A percentile compares a stretch with the other conserved stretches of the same genome.
Conservation (phyloP, 805 yeast genomes). For the Hyphopichia homilentoma region DNA sequence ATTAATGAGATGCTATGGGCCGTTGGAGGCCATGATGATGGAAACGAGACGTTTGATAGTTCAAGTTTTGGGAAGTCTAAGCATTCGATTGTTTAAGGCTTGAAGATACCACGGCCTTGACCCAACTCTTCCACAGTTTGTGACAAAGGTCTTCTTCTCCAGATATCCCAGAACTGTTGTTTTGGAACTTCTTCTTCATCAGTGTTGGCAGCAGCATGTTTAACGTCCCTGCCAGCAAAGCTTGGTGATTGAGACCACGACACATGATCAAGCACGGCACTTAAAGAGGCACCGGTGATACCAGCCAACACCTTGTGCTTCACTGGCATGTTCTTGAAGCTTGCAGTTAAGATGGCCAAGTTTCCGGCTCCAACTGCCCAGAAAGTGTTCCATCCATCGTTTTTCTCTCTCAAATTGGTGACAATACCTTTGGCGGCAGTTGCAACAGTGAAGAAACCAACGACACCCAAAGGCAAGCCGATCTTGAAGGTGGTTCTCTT, state of each 20-base stretch:
- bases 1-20: too few species aligned
- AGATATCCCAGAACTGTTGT: slow-evolving; percentile 74
- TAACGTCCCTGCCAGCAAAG: slow-evolving; percentile 35
- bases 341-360: slow-evolving; percentile 42
- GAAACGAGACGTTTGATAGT: too few species aligned
- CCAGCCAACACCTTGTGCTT: slow-evolving; percentile 41
- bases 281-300: slow-evolving; percentile 33
- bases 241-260: slow-evolving; percentile 39
- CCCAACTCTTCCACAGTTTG: slow-evolving; percentile 78
- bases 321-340: slow-evolving; percentile 38
- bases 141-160: slow-evolving; percentile 75
- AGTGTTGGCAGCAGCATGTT: slow-evolving; percentile 37
- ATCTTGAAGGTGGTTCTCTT: slow-evolving; percentile 40
- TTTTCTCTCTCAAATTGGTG: slow-evolving; percentile 59
- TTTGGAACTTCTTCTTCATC: slow-evolving; percentile 24
- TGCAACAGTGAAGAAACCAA: slow-evolving; percentile 48
- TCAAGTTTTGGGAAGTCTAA: too few species aligned
- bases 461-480: slow-evolving; percentile 36
- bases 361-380: slow-evolving; percentile 59
- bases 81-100: too few species aligned
- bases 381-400: slow-evolving; percentile 60
- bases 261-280: slow-evolving; percentile 36
- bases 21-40: too few species aligned
- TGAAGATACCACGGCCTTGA: slow-evolving; percentile 56
- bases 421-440: slow-evolving; percentile 46